Conservation (phyloP, 2,329 filamentous ascomycete genomes). For the Apiospora malaysiana region DNA sequence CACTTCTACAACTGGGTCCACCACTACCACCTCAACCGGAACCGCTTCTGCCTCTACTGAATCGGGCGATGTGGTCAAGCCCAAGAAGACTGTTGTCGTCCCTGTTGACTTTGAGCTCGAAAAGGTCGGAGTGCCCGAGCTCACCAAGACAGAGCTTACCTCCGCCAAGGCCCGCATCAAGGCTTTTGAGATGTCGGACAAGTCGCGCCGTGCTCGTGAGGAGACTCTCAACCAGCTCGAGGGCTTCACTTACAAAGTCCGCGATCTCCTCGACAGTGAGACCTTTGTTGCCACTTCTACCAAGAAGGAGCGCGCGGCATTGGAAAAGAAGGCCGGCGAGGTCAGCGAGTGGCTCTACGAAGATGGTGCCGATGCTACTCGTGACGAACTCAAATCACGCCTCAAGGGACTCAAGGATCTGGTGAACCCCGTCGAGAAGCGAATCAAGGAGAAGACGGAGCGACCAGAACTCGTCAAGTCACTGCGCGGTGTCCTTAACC, state of each 20-base stretch:
- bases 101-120: slow-evolving; percentile 56
- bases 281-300: slow-evolving; percentile 77
- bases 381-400: slow-evolving; percentile 76
- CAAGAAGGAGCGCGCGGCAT: slow-evolving; percentile 65
- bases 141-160: slow-evolving; percentile 55
- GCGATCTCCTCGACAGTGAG: slow-evolving; percentile 81
- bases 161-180: slow-evolving; percentile 72
- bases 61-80: slow-evolving; percentile 54
- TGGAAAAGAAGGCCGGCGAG: slow-evolving; percentile 71
- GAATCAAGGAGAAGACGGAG: slow-evolving; percentile 73
- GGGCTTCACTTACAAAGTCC: slow-evolving; percentile 85
- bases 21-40: slow-evolving; percentile 42
- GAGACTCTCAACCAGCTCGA: slow-evolving; percentile 94
- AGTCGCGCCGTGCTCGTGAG: slow-evolving; percentile 75
- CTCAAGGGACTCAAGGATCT: slow-evolving; percentile 79
- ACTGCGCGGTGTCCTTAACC: slow-evolving; percentile 73
- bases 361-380: slow-evolving; percentile 77
- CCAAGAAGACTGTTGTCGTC: slow-evolving; percentile 64
- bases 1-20: slow-evolving; percentile 48
- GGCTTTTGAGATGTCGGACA: slow-evolving; percentile 87
- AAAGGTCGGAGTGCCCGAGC: slow-evolving; percentile 55
- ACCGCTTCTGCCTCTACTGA: slow-evolving; percentile 46
- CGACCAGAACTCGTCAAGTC: slow-evolving; percentile 73
- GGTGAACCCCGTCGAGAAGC: slow-evolving; percentile 76
- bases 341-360: slow-evolving; percentile 91